These are phyloP conservation scores for Mycena haematopus DNA, from an alignment of 768 basidiomycete genomes.

Conservation along the genomic window DNA sequence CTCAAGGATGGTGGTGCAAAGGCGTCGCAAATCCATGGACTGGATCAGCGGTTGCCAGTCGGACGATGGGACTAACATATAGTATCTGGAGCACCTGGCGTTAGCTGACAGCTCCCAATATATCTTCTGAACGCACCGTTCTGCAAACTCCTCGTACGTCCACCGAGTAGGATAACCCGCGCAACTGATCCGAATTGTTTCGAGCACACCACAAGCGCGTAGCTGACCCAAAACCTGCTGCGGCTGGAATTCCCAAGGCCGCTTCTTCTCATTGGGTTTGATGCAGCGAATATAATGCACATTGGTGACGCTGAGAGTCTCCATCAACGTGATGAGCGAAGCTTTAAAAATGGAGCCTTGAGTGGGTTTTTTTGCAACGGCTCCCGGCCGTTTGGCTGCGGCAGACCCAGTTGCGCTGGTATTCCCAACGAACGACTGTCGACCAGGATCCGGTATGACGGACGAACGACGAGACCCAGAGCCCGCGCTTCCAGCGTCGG, in stretches of 20 bases:
- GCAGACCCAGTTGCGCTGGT: constrained; percentile 41
- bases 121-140: constrained; percentile 65
- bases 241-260: constrained; percentile 95
- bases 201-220: constrained; percentile 97
- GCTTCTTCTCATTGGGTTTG: constrained; percentile 97
- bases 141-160: constrained; percentile 98
- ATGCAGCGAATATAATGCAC: constrained; percentile 99
- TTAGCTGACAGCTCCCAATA: constrained; percentile 9
- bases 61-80: constrained; percentile 90
- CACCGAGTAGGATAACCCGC: constrained; percentile 98
- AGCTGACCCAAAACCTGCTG: constrained; percentile 95
- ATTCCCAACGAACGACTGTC: constrained; percentile 66
- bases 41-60: constrained; percentile 90
- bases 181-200: constrained; percentile 98
- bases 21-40: constrained; percentile 74
- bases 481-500: constrained; percentile 75
- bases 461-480: constrained; percentile 85
- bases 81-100: constrained; percentile 68
- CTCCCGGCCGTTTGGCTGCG: constrained; percentile 65
- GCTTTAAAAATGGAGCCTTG: constrained; percentile 99
- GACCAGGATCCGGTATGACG: constrained; percentile 87
- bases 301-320: constrained; percentile 95
- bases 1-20: constrained; percentile 86
- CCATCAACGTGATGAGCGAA: constrained; percentile 93
- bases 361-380: constrained; percentile 87